A percentile compares a stretch with the other conserved stretches of the same genome.
Conservation (phyloP, 2,329 filamentous ascomycete species). For the Aphanocladium album region DNA sequence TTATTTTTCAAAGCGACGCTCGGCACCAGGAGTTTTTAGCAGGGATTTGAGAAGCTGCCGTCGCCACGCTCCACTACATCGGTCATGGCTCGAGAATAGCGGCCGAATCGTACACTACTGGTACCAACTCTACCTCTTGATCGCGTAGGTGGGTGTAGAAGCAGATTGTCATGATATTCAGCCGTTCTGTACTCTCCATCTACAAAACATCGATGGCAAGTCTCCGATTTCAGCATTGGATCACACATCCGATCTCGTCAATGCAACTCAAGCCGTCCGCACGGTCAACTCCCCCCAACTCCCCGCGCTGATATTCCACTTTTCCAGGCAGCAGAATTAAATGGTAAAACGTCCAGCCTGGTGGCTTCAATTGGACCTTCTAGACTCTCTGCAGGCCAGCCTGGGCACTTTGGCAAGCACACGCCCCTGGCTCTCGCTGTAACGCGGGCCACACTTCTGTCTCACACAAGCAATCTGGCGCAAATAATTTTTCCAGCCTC, state of each 20-base stretch:
- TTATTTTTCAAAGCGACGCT: too few species aligned
- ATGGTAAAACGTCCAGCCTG: neutral
- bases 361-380: neutral
- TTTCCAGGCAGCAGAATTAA: slow-evolving; percentile 9
- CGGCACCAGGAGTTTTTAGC: too few species aligned
- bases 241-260: too few species aligned
- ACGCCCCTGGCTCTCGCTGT: neutral
- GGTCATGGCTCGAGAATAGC: neutral
- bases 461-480: too few species aligned
- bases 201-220: too few species aligned
- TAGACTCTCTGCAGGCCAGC: neutral
- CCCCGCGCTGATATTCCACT: neutral
- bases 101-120: neutral
- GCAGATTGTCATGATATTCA: too few species aligned
- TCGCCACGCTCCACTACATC: neutral
- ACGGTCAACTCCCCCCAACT: neutral
- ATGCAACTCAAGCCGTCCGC: too few species aligned
- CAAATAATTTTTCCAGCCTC: neutral
- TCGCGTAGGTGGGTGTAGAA: too few species aligned
- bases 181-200: too few species aligned
- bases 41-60: too few species aligned
- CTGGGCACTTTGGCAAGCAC: neutral
- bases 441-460: neutral
- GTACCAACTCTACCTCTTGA: too few species aligned
- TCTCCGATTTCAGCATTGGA: too few species aligned